phyloP scores from a whole-genome alignment of 768 basidiomycete genomes.

The Lactarius hatsudake region DNA sequence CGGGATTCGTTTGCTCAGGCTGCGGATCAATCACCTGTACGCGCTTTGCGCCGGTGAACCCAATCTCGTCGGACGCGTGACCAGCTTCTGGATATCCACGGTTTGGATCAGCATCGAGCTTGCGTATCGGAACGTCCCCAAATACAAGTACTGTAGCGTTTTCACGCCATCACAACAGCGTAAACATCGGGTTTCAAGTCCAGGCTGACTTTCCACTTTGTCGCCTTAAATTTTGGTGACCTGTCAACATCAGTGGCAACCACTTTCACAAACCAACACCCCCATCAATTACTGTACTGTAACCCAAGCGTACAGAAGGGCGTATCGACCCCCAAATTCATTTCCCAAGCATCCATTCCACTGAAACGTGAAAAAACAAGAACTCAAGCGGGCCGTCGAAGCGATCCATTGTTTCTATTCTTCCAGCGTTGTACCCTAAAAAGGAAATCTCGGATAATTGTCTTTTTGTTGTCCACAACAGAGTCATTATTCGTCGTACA shows the following conservation, averaged over 20 bases:
- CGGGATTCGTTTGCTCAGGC: not conserved
- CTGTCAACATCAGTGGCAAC: not conserved
- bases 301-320: not conserved
- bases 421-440: slow-evolving; percentile 12
- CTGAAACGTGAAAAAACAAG: no score
- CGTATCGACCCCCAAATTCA: not conserved
- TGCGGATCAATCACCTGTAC: not conserved
- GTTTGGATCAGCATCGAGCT: not conserved
- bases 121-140: not conserved
- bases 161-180: not conserved
- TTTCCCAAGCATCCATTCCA: no score
- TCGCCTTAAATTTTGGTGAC: not conserved
- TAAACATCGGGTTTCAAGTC: not conserved
- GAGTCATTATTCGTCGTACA: slow-evolving; percentile 4
- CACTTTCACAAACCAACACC: no score
- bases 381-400: not conserved
- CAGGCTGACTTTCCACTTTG: not conserved
- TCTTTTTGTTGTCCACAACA: slow-evolving; percentile 13
- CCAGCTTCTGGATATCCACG: not conserved
- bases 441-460: slow-evolving; percentile 6
- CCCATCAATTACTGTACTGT: not conserved
- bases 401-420: not conserved
- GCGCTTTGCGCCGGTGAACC: not conserved
- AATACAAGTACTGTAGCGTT: not conserved
- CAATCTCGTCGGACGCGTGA: not conserved